Evolutionary conservation across 139 green algal genomes (phyloP).

Genomic region (Chlamydomonas sp.): DNA sequence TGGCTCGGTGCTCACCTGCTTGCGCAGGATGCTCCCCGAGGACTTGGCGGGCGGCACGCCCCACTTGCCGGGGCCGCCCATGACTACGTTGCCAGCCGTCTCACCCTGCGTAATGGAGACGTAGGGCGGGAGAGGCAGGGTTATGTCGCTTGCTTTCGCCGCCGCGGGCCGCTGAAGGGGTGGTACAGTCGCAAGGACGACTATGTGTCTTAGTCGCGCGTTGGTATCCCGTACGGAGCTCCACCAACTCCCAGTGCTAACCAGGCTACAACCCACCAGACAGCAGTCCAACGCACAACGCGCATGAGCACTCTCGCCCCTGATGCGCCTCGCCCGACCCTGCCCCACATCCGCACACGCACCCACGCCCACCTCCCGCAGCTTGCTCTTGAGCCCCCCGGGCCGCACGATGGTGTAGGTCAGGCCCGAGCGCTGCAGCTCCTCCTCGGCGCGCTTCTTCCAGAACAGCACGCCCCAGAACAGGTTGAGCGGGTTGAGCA

Average conservation of each 20-base stretch:
- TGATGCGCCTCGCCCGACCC: too few relatives aligned
- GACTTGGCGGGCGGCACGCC: constrained; percentile 57
- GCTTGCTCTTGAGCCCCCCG: constrained; percentile 69
- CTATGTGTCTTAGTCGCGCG: too few relatives aligned
- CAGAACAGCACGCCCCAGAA: constrained; percentile 76
- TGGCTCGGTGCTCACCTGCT: constrained; percentile 43
- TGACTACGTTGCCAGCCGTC: constrained; percentile 57
- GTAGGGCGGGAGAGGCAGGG: not conserved
- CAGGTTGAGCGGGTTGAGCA: constrained; percentile 84
- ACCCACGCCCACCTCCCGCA: constrained; percentile 3
- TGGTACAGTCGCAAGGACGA: too few relatives aligned
- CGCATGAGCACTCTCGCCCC: too few relatives aligned
- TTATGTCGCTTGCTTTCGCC: not conserved
- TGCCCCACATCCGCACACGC: too few relatives aligned
- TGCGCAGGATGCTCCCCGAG: constrained; percentile 66
- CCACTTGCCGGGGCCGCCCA: constrained; percentile 51
- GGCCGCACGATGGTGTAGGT: constrained; percentile 85
- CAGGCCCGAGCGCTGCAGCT: constrained; percentile 80
- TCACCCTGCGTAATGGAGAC: constrained; percentile 22
- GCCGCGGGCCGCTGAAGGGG: too few relatives aligned
- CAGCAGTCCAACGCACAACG: too few relatives aligned
- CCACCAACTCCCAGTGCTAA: too few relatives aligned
- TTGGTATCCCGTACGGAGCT: too few relatives aligned
- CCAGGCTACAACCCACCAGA: too few relatives aligned
- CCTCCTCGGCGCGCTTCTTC: constrained; percentile 83